Percentiles rank a stretch among this genome's conserved stretches.
Evolutionary conservation across 2,329 filamentous ascomycete species (phyloP).

Genomic region (Onygenales sp.): DNA sequence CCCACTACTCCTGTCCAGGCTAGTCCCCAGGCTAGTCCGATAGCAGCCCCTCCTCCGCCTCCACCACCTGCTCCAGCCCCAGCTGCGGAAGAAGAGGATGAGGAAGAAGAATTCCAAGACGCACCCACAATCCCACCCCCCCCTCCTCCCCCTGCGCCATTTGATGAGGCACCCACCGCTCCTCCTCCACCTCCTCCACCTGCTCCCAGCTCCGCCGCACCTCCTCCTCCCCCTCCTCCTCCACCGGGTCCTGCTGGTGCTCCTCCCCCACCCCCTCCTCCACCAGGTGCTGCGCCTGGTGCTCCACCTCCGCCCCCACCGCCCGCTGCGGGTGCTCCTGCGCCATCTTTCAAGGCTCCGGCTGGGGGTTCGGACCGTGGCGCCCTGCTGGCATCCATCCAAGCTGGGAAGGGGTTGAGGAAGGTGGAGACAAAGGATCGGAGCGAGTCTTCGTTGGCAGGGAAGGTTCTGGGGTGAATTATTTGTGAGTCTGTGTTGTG

Average conservation of each 20-base stretch:
- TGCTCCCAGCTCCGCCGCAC: constrained; percentile 17
- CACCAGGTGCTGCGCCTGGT: constrained; percentile 27
- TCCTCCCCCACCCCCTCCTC: constrained; percentile 24
- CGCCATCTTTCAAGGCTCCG: constrained; percentile 16
- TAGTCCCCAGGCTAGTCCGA: constrained; percentile 27
- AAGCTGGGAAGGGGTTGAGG: constrained; percentile 65
- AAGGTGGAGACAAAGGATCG: constrained; percentile 88
- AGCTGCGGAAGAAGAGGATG: constrained; percentile 32
- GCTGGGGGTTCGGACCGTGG: constrained; percentile 30
- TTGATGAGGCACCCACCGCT: constrained; percentile 20
- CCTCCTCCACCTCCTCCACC: constrained; percentile 22
- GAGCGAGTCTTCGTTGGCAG: constrained; percentile 62
- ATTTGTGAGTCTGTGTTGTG: not conserved
- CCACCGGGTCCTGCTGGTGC: constrained; percentile 27
- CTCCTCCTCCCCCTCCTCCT: constrained; percentile 32
- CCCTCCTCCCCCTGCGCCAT: constrained; percentile 25
- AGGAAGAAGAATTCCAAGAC: constrained; percentile 17
- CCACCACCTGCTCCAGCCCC: constrained; percentile 31
- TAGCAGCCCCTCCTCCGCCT: constrained; percentile 37
- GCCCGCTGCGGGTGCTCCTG: constrained; percentile 9
- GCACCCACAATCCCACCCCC: constrained; percentile 38
- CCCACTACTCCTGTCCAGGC: constrained; percentile 37
- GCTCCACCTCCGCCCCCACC: constrained; percentile 35
- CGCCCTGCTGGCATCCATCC: constrained; percentile 72
- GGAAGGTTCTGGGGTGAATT: constrained; percentile 52